Base-by-base conservation (phyloP, 345 rosid genomes). In the Boechera divaricarpa region DNA sequence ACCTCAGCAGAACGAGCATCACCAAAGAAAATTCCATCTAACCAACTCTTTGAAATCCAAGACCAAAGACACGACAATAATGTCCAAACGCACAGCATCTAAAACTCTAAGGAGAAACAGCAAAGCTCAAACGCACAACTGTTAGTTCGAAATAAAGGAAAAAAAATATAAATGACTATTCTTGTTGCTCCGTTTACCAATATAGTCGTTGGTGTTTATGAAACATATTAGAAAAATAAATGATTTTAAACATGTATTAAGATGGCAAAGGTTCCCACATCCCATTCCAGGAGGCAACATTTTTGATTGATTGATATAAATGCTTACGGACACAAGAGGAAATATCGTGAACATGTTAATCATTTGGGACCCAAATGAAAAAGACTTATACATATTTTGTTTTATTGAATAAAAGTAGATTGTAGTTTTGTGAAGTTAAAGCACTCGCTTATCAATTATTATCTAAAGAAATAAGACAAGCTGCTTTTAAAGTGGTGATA, bases 201-300 rank as follows among this genome's bases (percentile, higher is more conserved):
- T 39, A 61, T 52, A 51, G 70, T 54, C 24, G 56, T 4, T 53
- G 41, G 75, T 69, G 64, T 53, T 52, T 69, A 53, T 53, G 51
- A 69, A 69, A 62, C 65, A 69, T 3, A 61, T 61, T 63, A 35
- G 13, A 57, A 45, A 4, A 45, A 47, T 26, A 24, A 35, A 33
- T 10, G n/a, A 45, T 8, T 21, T n/a, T 0, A 24, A 38, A 48
- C 54, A 77, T 56, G 56, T 53, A 70, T 57, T 38, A 55, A 35
- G 64, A 76, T 70, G 24, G 67, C 60, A 77, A 71, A 44, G 54
- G 77, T 56, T 77, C 80, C 64, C 65, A 77, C 75, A 53, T 32
- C 65, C 72, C 67, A 77, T 55, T 77, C 53, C 56, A 70, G 80
- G 80, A 77, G 33, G 80, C 76, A 70, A 77, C 72, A 63, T 77